Base-by-base conservation (phyloP, 75 land plant species). In the Pinus albicaulis region DNA sequence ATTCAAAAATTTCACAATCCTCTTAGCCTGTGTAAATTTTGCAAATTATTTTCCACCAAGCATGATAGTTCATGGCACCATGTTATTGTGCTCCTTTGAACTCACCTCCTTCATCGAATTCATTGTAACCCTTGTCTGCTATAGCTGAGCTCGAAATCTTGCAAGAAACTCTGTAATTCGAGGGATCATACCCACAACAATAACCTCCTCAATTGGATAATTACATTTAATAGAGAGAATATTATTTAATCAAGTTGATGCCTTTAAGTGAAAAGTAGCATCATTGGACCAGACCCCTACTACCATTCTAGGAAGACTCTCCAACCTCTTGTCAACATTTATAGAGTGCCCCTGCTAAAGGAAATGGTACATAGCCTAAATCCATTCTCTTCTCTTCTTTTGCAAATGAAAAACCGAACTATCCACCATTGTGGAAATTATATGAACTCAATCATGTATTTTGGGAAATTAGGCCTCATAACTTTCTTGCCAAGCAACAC, bases 1-100 rank as follows among this genome's bases (percentile, higher is more conserved):
- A 81, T 86, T 84, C 20, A 95, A 92, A 71, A 98, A 90, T 78
- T 90, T 91, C 72, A 98, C 98, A 66, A 98, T 98, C 74, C 96
- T 85, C 71, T 98, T 98, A 56, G 99, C 99, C 74, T 93, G 92
- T 22, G 90, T 86, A 71, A 92, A 98, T 41, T 96, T 95, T 56
- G 99, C 98, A 93, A 95, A 95, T 61, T 98, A 98, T 77, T 98
- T 98, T 36, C 99, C 98, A 60, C 98, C 99, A 78, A 98, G 73
- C 94, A 98, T 98, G 36, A 89, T 82, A 57, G 98, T 93, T 6
- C 98, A 89, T 48, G 98, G 89, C 28, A 94, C 92, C 34, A 82
- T 78, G 15, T 86, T 88, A 71, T 82, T 88, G n/a, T 94, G 78
- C 23, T 92, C 89, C 71, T 92, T 92, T 44, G 87, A 63, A 66